These are phyloP conservation scores for Boletus reticulatus DNA, from an alignment of 768 basidiomycete genomes.

Conservation along the genomic window DNA sequence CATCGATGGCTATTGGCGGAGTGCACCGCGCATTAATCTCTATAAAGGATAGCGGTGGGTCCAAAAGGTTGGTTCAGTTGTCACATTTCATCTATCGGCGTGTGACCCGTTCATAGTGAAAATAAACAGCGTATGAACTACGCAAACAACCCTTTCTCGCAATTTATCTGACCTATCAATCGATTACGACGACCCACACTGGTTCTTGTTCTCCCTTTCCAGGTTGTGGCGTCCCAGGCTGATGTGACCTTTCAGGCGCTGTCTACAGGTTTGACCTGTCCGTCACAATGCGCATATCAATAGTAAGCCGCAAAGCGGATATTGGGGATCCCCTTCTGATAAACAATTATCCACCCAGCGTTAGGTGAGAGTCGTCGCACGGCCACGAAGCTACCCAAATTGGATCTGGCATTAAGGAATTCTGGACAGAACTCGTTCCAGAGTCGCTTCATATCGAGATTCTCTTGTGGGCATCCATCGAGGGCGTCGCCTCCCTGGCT, in stretches of 20 bases:
- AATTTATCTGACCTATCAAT: conserved; percentile 10
- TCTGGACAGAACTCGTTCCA: conserved; percentile 21
- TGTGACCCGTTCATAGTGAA: conserved; percentile 5
- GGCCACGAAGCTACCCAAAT: conserved; percentile 4
- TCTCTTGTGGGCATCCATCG: conserved; percentile 18
- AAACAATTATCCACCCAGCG: conserved; percentile 1
- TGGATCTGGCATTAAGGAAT: conserved; percentile 11
- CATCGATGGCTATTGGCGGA: background rate
- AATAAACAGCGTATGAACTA: conserved; percentile 9
- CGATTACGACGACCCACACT: conserved; percentile 12
- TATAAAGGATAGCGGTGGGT: background rate
- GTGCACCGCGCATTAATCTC: background rate
- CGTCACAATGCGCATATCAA: conserved; percentile 7
- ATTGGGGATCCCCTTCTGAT: conserved; percentile 10
- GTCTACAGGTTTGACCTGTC: conserved; percentile 2
- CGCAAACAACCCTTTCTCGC: conserved; percentile 9
- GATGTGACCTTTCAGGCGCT: background rate
- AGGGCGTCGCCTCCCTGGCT: conserved; percentile 22
- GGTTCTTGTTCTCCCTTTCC: conserved; percentile 7
- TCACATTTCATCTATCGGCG: conserved; percentile 5
- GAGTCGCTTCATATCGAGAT: conserved; percentile 27
- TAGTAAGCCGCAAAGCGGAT: conserved; percentile 20
- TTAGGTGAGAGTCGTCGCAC: background rate
- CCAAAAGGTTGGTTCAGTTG: background rate
- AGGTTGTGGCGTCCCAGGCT: conserved; percentile 9